A percentile compares a stretch with the other conserved stretches of the same genome.
These are phyloP conservation scores for Leccinum angustisporum DNA, from an alignment of 1,284 basidiomycete species.

Conservation along the genomic window DNA sequence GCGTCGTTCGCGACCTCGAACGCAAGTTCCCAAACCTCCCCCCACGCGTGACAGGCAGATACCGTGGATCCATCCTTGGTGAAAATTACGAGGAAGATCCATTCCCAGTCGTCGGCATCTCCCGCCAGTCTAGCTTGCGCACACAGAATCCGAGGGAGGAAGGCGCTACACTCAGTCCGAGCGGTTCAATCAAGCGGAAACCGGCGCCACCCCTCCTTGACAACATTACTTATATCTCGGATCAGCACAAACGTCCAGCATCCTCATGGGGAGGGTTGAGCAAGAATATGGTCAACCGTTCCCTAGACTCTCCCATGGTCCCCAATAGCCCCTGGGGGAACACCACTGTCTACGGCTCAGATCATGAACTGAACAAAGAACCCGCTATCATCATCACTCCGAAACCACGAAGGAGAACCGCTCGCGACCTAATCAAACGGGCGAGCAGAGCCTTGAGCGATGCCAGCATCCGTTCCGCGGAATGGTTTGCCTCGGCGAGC, in stretches of 20 bases:
- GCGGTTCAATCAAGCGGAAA: conserved; percentile 31
- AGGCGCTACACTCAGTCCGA: conserved; percentile 17
- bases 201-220: conserved; percentile 32
- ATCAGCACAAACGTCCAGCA: conserved; percentile 4
- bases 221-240: conserved; percentile 10
- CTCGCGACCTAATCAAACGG: conserved; percentile 22
- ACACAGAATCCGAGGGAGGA: conserved; percentile 17
- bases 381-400: conserved; percentile 13
- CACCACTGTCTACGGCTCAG: conserved; percentile 3
- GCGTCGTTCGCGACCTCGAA: conserved; percentile 48
- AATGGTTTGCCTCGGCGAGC: conserved; percentile 31
- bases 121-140: conserved; percentile 28
- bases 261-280: conserved; percentile 32
- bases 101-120: conserved; percentile 28
- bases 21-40: conserved; percentile 53
- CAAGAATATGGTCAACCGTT: background rate
- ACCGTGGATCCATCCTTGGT: conserved; percentile 35
- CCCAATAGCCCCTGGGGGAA: conserved; percentile 9
- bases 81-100: conserved; percentile 26
- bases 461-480: conserved; percentile 31
- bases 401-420: conserved; percentile 16
- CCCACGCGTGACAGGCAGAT: conserved; percentile 35
- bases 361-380: background rate
- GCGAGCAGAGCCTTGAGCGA: conserved; percentile 30
- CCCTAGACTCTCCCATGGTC: conserved; percentile 4